These are phyloP conservation scores for Verticillium isaacii DNA, from an alignment of 2,329 filamentous ascomycete species.

Conservation along the genomic window DNA sequence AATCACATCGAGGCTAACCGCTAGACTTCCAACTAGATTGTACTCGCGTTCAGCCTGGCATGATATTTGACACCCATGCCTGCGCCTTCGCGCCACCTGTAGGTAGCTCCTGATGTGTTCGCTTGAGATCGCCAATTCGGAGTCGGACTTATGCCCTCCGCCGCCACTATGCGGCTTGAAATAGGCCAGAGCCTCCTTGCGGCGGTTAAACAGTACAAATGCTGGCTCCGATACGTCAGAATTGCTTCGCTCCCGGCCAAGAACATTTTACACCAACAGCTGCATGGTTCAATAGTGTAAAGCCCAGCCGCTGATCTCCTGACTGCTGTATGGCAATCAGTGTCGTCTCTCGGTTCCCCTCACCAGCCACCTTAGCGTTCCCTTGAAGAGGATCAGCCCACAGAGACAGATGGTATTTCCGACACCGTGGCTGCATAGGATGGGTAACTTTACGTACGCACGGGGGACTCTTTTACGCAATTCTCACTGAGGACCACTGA, in stretches of 20 bases:
- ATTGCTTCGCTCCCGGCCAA: background rate
- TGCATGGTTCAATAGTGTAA: background rate
- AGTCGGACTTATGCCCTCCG: background rate
- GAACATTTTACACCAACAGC: background rate
- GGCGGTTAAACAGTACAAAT: background rate
- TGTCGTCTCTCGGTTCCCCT: background rate
- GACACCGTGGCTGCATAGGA: background rate
- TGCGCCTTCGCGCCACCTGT: background rate
- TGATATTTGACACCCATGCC: background rate
- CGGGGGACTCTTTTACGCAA: no score
- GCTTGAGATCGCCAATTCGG: background rate
- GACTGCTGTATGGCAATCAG: background rate
- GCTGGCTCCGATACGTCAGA: background rate
- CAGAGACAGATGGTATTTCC: no score
- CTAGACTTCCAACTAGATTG: background rate
- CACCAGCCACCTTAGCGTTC: background rate
- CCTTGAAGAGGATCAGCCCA: no score
- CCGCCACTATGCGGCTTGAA: background rate
- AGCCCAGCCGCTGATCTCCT: background rate
- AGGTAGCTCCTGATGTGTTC: background rate
- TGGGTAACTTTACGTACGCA: no score
- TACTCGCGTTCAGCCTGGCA: background rate
- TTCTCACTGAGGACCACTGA: no score
- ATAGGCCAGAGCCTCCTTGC: background rate
- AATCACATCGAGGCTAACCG: no score